These are phyloP conservation scores for Beauveria scarabaeidicola DNA, from an alignment of 2,329 filamentous ascomycete species.

Conservation along the genomic window DNA sequence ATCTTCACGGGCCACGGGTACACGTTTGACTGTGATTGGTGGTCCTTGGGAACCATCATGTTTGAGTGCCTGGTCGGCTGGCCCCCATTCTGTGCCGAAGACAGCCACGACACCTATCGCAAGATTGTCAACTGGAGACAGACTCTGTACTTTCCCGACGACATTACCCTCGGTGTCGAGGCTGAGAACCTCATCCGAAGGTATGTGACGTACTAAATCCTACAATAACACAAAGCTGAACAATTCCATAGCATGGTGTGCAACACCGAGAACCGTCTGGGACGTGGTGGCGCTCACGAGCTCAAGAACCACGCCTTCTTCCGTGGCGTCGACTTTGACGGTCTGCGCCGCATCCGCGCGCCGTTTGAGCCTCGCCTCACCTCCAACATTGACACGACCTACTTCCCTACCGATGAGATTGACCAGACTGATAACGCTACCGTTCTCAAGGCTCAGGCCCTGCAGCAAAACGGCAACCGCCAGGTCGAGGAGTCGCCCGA, in stretches of 20 bases:
- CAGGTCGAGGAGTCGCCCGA: constrained; percentile 73
- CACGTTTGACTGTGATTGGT: constrained; percentile 97
- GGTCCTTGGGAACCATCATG: constrained; percentile 98
- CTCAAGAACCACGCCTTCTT: constrained; percentile 96
- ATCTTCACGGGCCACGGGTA: constrained; percentile 97
- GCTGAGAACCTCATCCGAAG: constrained; percentile 88
- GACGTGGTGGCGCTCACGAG: constrained; percentile 76
- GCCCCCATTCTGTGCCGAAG: constrained; percentile 98
- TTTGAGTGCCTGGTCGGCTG: constrained; percentile 98
- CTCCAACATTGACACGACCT: constrained; percentile 91
- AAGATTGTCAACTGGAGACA: constrained; percentile 99
- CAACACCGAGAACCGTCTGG: constrained; percentile 86
- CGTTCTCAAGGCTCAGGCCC: constrained; percentile 73
- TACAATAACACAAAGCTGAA: constrained; percentile 14
- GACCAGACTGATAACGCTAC: constrained; percentile 92
- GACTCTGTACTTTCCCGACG: constrained; percentile 91
- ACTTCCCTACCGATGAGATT: constrained; percentile 98
- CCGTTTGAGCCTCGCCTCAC: constrained; percentile 92
- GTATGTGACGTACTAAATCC: constrained; percentile 39
- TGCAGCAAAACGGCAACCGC: constrained; percentile 51
- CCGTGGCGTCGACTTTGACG: constrained; percentile 91
- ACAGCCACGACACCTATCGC: constrained; percentile 93
- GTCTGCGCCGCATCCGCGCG: constrained; percentile 82
- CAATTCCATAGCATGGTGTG: constrained; percentile 67
- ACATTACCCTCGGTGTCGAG: constrained; percentile 79